phyloP scores from a whole-genome alignment of 2,329 filamentous ascomycete species.

The Thermoascus crustaceus region DNA sequence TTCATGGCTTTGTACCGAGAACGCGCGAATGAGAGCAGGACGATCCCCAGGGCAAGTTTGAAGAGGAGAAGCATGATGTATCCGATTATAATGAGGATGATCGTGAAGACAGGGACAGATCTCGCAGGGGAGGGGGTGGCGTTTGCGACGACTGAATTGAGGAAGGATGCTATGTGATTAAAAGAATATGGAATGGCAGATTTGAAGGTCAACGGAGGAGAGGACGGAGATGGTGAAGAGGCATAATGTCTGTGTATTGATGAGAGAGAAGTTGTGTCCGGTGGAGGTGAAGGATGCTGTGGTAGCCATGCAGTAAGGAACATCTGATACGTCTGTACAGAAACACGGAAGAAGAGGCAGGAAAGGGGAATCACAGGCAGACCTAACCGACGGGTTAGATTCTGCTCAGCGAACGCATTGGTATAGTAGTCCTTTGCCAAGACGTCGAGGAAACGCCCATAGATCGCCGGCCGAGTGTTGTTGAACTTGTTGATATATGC shows the following conservation, averaged over 20 bases:
- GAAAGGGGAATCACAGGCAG: constrained; percentile 86
- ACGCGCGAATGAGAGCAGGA: constrained; percentile 69
- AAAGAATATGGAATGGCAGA: constrained; percentile 51
- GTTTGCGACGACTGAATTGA: constrained; percentile 34
- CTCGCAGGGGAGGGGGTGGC: constrained; percentile 35
- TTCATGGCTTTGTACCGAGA: constrained; percentile 78
- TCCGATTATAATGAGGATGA: constrained; percentile 73
- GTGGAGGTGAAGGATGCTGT: constrained; percentile 49
- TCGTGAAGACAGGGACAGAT: constrained; percentile 48
- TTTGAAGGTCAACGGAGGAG: constrained; percentile 49
- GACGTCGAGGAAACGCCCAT: constrained; percentile 83
- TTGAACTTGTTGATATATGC: constrained; percentile 99
- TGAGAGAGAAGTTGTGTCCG: constrained; percentile 30
- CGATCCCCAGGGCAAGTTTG: constrained; percentile 84
- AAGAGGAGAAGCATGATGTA: constrained; percentile 78
- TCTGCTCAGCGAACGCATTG: constrained; percentile 85
- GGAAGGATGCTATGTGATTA: constrained; percentile 28
- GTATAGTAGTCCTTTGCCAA: constrained; percentile 97
- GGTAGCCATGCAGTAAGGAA: constrained; percentile 83
- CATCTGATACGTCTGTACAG: constrained; percentile 96
- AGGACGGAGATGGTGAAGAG: constrained; percentile 59
- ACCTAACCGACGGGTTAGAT: constrained; percentile 79
- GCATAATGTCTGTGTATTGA: constrained; percentile 41
- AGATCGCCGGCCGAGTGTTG: constrained; percentile 85
- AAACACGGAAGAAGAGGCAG: constrained; percentile 88